These are phyloP conservation scores for Puccinellia tenuiflora DNA, from an alignment of 176 grass and related monocot species.

Conservation along the genomic window DNA sequence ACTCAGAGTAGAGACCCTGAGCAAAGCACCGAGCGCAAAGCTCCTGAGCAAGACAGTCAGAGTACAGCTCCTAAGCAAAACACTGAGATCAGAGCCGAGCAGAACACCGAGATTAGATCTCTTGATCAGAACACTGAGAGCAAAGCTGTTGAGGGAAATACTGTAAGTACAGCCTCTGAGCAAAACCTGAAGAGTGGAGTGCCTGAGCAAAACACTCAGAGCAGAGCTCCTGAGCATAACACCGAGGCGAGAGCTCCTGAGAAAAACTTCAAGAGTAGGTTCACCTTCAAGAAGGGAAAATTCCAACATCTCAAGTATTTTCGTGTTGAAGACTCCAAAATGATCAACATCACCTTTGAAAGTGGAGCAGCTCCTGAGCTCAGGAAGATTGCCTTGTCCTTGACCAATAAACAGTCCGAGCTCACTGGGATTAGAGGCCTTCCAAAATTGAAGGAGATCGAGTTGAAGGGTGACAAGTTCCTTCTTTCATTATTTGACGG, in stretches of 20 bases:
- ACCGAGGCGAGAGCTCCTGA: not conserved
- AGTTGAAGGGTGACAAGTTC: not conserved
- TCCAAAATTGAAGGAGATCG: not conserved
- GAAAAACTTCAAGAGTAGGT: not conserved
- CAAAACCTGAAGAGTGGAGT: not conserved
- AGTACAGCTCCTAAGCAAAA: not conserved
- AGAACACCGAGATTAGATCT: not conserved
- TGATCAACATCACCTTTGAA: not conserved
- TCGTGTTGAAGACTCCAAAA: not conserved
- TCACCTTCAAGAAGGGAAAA: not conserved
- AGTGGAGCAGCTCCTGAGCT: not conserved
- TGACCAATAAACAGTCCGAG: no score
- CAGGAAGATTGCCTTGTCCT: not conserved
- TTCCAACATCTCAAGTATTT: slow-evolving; percentile 4
- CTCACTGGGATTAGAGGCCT: not conserved
- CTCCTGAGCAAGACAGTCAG: not conserved
- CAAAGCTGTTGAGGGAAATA: not conserved
- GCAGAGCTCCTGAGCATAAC: not conserved
- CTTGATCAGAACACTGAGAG: not conserved
- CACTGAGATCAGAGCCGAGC: not conserved
- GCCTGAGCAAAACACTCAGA: not conserved
- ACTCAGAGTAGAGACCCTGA: not conserved
- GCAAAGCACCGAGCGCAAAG: not conserved
- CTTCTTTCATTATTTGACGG: not conserved
- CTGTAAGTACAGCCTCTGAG: not conserved